phyloP scores from a whole-genome alignment of 169 alveolate genomes.

The Plasmodium ovale region DNA sequence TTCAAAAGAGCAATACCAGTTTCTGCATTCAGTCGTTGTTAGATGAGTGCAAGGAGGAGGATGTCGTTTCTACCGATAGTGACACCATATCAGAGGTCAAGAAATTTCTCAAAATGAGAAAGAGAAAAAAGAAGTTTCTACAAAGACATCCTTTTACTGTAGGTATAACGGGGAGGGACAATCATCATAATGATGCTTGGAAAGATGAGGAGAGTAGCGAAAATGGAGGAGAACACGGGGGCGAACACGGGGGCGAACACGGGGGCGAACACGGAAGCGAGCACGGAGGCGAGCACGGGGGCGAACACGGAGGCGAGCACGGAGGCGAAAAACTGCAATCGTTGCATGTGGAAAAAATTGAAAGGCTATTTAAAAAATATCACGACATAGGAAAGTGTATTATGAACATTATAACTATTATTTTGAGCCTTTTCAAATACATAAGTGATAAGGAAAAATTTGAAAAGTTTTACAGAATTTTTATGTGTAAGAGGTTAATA shows the following conservation, averaged over 20 bases:
- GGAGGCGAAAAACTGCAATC: neutral
- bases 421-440: conserved; percentile 66
- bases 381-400: conserved; percentile 45
- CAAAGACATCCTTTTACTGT: neutral
- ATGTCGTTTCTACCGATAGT: conserved; percentile 36
- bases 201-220: neutral
- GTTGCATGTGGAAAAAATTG: conserved; percentile 13
- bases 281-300: neutral
- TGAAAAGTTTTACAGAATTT: conserved; percentile 56
- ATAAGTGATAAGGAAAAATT: conserved; percentile 74
- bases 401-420: conserved; percentile 50
- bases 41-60: neutral
- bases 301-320: neutral
- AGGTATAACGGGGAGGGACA: neutral
- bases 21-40: conserved; percentile 6
- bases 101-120: conserved; percentile 30
- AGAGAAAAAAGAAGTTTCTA: conserved; percentile 3
- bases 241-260: neutral
- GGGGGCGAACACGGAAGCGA: neutral
- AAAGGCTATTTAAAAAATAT: conserved; percentile 44
- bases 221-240: neutral
- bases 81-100: conserved; percentile 19
- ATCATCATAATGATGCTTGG: neutral
- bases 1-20: conserved; percentile 1
- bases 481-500: conserved; percentile 73